Conservation (phyloP, 2,329 filamentous ascomycete species). For the Neopestalotiopsis clavispora region DNA sequence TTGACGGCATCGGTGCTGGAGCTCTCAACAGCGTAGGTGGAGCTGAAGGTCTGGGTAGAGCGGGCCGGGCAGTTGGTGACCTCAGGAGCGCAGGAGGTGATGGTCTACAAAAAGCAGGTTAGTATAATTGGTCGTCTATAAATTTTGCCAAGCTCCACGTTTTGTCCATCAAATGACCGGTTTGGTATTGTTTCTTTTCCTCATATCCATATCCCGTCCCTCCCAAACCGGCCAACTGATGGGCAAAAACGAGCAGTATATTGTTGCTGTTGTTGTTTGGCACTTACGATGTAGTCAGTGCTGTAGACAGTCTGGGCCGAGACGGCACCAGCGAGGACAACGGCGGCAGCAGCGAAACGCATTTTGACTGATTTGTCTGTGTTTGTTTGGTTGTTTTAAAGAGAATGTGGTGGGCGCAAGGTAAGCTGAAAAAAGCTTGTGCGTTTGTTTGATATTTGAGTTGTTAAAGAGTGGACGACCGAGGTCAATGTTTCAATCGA, state of each 20-base stretch:
- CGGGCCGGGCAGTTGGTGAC: constrained; percentile 66
- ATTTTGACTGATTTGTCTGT: constrained; percentile 54
- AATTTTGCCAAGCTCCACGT: background rate
- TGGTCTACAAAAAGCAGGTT: constrained; percentile 62
- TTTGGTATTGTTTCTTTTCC: background rate
- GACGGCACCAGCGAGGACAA: constrained; percentile 54
- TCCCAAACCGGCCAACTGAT: background rate
- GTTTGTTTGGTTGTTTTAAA: constrained; percentile 31
- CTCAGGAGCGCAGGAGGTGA: constrained; percentile 64
- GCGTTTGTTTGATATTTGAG: constrained; percentile 13
- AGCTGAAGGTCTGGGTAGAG: constrained; percentile 46
- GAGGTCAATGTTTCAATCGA: constrained; percentile 55
- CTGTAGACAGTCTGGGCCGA: constrained; percentile 57
- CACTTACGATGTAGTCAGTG: constrained; percentile 48
- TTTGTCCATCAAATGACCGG: background rate
- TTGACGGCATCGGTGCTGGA: constrained; percentile 2
- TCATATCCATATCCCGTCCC: background rate
- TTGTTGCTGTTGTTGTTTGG: background rate
- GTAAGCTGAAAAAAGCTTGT: constrained; percentile 37
- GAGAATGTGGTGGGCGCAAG: constrained; percentile 32
- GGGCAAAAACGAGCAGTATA: background rate
- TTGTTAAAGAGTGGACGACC: constrained; percentile 61
- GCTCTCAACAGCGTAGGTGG: constrained; percentile 39
- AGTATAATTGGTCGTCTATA: constrained; percentile 50
- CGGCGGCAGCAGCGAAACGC: constrained; percentile 62